phyloP scores from a whole-genome alignment of 495 filamentous ascomycete species.

The Talaromyces thailandensis region DNA sequence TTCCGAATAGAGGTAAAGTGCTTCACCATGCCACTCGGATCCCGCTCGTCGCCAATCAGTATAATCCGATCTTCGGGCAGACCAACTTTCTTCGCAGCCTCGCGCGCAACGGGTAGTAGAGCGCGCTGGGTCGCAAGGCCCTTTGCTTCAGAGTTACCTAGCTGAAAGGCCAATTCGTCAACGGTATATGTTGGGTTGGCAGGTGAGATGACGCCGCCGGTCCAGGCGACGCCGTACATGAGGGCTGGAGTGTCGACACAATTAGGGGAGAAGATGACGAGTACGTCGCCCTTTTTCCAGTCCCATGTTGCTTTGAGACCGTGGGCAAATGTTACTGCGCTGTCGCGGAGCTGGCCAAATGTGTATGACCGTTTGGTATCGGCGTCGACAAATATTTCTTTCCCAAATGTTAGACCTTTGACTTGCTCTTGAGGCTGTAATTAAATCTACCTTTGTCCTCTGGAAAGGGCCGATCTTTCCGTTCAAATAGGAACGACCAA shows the following conservation, averaged over 20 bases:
- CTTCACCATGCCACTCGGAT: constrained; percentile 49
- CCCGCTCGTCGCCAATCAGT: constrained; percentile 59
- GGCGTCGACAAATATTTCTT: constrained; percentile 64
- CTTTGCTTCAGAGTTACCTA: constrained; percentile 62
- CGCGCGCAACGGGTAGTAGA: constrained; percentile 45
- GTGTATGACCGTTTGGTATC: constrained; percentile 60
- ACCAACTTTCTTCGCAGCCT: constrained; percentile 54
- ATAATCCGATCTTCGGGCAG: constrained; percentile 52
- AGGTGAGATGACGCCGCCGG: constrained; percentile 66
- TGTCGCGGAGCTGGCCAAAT: constrained; percentile 47
- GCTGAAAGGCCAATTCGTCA: constrained; percentile 71
- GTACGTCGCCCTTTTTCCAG: constrained; percentile 67
- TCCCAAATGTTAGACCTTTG: background rate
- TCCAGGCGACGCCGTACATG: constrained; percentile 68
- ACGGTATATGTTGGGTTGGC: constrained; percentile 74
- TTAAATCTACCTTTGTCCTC: constrained; percentile 27
- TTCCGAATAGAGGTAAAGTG: constrained; percentile 70
- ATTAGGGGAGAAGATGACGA: constrained; percentile 58
- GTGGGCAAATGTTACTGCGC: constrained; percentile 59
- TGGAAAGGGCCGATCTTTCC: constrained; percentile 47
- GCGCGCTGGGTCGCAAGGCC: constrained; percentile 60
- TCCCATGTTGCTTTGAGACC: constrained; percentile 58
- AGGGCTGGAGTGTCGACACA: constrained; percentile 54
- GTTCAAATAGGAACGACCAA: constrained; percentile 65
- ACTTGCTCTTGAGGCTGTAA: too few relatives aligned